Evolutionary conservation across 805 yeast genomes (phyloP), one percentile per base, ranked within the genome.

Genomic region (Candida ascalaphidarum): DNA sequence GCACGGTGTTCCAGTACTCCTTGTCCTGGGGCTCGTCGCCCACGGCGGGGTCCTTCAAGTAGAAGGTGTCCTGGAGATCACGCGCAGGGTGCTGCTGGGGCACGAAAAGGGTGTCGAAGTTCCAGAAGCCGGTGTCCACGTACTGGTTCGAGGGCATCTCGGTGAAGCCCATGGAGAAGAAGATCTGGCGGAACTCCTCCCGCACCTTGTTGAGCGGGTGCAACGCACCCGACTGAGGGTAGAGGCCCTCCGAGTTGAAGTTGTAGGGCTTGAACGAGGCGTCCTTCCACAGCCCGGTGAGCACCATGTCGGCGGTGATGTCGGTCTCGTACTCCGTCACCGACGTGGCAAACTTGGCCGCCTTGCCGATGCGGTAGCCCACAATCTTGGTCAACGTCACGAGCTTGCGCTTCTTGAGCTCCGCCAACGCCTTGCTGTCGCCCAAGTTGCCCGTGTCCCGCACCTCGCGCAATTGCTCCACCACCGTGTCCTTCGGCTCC

Each of bases 41-140:
- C 36, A 58, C 65, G 27, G 62, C 67, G 19, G 99, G 99, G 52
- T 92, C 97, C 55, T 88, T 89, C 61, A 92, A 70, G 64, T 92
- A 92, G 68, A 92, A 92, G 34, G 99, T 92, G 63, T 92, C 99
- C 62, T 92, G 99, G 55, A 92, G 71, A 56, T 92, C 99, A 67
- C 99, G 80, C 27, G 99, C 99, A 11, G 99, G 98, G 65, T 92
- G 99, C 65, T 92, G 97, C 65, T 92, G 99, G 32, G 99, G 99
- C 31, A 92, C 99, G 48, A 65, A 92, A 48, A 92, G 71, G 3
- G 98, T 76, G 57, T 92, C 99, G 52, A 92, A 92, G 62, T 92
- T 92, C 99, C 99, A 92, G 77, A 92, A 92, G 4, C 97, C 97
- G 11, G 92, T 74, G 54, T 92, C 99, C 29, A 92, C 99, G 55